A percentile compares a stretch with the other conserved stretches of the same genome.
These are phyloP conservation scores for Mariannaea sp. DNA, from an alignment of 2,329 filamentous ascomycete species.

Conservation along the genomic window DNA sequence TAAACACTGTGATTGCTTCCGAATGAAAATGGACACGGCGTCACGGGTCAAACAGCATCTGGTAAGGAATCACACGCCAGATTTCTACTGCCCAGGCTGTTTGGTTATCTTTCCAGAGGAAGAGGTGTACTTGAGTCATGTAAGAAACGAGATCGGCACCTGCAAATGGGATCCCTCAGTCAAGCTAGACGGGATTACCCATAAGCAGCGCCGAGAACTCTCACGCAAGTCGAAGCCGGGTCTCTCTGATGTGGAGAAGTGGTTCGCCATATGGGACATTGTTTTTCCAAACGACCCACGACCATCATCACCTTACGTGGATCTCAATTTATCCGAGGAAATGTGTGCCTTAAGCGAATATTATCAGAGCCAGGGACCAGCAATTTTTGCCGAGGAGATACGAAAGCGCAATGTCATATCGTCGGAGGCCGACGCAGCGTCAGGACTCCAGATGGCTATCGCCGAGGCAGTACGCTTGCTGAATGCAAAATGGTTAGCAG, in stretches of 20 bases:
- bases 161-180: not conserved
- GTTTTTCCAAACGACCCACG: not conserved
- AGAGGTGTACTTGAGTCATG: not conserved
- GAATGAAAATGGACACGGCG: not conserved
- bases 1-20: not conserved
- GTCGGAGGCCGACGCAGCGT: no score
- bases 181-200: not conserved
- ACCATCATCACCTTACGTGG: not conserved
- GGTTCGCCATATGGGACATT: conserved; percentile 2
- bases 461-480: no score
- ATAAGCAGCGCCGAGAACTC: not conserved
- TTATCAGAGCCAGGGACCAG: not conserved
- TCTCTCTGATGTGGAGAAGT: not conserved
- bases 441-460: no score
- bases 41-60: not conserved
- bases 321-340: not conserved
- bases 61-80: not conserved
- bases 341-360: not conserved
- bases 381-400: not conserved
- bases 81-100: not conserved
- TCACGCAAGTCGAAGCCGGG: not conserved
- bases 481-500: no score
- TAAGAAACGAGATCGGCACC: not conserved
- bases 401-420: no score
- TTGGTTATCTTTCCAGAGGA: not conserved